Evolutionary conservation across 306 rosid genomes (phyloP).

Genomic region (Macrotyloma uniflorum): DNA sequence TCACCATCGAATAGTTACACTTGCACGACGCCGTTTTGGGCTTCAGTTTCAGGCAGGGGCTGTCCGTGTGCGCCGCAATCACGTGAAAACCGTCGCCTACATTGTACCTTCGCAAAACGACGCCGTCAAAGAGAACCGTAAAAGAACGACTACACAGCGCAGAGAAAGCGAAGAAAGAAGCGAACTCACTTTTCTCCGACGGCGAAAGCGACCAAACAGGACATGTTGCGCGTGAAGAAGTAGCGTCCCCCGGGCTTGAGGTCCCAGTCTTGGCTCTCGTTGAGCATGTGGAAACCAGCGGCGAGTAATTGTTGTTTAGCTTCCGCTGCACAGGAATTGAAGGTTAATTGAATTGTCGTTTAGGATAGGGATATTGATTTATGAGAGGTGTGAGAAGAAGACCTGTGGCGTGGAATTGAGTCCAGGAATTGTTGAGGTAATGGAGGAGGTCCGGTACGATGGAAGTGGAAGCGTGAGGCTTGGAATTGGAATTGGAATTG

Average conservation of each 20-base stretch:
- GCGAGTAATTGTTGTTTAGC: slow-evolving; percentile 77
- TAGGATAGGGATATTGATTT: not conserved
- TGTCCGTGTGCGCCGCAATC: slow-evolving; percentile 96
- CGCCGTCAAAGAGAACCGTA: not conserved
- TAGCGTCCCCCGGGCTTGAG: slow-evolving; percentile 94
- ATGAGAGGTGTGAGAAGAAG: not conserved
- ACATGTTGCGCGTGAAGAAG: slow-evolving; percentile 93
- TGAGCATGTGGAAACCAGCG: slow-evolving; percentile 78
- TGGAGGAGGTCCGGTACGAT: slow-evolving; percentile 77
- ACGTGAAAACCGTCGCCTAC: slow-evolving; percentile 83
- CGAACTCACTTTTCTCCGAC: slow-evolving; percentile 69
- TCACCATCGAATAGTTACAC: slow-evolving; percentile 72
- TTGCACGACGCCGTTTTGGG: slow-evolving; percentile 83
- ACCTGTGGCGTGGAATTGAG: slow-evolving; percentile 97
- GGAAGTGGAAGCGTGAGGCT: slow-evolving; percentile 38
- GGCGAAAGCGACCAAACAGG: slow-evolving; percentile 87
- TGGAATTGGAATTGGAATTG: slow-evolving; percentile 23
- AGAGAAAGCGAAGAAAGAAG: not conserved
- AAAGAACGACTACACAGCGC: no score
- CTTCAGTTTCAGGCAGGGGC: slow-evolving; percentile 90
- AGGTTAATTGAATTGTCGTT: not conserved
- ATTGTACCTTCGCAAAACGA: slow-evolving; percentile 57
- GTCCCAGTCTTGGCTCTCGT: slow-evolving; percentile 87
- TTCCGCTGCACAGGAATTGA: slow-evolving; percentile 60
- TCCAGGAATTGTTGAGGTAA: slow-evolving; percentile 94